Percentiles rank a stretch among this genome's conserved stretches.
These are phyloP conservation scores for Monoraphidium neglectum DNA, from an alignment of 139 green algal genomes.

Conservation along the genomic window DNA sequence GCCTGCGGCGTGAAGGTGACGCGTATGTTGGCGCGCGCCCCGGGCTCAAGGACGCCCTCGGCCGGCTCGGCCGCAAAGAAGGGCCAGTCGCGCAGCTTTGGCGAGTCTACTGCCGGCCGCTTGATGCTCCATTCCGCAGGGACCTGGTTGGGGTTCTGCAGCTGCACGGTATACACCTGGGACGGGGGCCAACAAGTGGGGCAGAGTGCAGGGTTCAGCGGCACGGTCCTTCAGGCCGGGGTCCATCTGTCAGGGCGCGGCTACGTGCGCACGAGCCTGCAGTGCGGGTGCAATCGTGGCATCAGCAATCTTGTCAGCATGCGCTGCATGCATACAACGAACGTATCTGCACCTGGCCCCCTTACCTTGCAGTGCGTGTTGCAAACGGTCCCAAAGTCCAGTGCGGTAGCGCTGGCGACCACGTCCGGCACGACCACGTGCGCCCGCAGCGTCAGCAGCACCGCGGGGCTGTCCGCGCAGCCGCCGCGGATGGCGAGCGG, in stretches of 20 bases:
- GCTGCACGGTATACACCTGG: constrained; percentile 65
- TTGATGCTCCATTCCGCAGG: constrained; percentile 71
- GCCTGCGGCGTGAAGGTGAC: constrained; percentile 59
- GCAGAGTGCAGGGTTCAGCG: no score
- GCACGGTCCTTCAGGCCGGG: no score
- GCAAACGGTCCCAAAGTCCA: constrained; percentile 72
- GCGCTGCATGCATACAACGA: background rate
- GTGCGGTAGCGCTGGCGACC: background rate
- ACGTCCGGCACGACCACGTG: constrained; percentile 65
- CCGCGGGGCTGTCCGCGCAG: constrained; percentile 34
- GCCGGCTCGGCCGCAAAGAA: constrained; percentile 47
- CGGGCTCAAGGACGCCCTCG: constrained; percentile 56
- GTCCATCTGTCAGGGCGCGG: no score
- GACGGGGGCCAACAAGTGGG: background rate
- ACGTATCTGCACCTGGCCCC: background rate
- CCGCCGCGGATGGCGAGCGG: constrained; percentile 61
- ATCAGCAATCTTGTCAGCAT: background rate
- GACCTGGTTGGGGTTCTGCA: constrained; percentile 75
- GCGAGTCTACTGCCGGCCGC: constrained; percentile 55
- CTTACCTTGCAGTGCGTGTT: constrained; percentile 59
- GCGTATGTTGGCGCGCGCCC: constrained; percentile 50
- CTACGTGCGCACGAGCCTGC: no score
- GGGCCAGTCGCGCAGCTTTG: constrained; percentile 63
- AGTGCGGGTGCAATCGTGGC: background rate
- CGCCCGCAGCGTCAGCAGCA: constrained; percentile 63